Conservation (phyloP, 2,329 filamentous ascomycete genomes). For the Didymella exigua region DNA sequence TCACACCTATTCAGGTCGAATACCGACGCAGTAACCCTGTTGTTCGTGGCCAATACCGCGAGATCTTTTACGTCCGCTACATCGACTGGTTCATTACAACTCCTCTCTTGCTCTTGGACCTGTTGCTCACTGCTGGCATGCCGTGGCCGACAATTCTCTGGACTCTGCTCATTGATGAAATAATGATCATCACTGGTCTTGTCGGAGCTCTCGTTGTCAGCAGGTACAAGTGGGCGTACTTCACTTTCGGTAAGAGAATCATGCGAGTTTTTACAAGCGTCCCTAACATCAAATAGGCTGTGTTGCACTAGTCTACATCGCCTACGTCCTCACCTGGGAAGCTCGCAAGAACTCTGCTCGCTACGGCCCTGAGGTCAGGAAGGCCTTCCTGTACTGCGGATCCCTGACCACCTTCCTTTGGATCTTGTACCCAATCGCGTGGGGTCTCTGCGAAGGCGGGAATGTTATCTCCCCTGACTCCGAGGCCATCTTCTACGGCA, state of each 20-base stretch:
- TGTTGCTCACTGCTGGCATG: slow-evolving; percentile 68
- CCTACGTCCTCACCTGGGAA: slow-evolving; percentile 64
- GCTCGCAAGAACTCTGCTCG: slow-evolving; percentile 61
- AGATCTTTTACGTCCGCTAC: slow-evolving; percentile 71
- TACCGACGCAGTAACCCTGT: slow-evolving; percentile 56
- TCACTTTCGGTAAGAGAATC: slow-evolving; percentile 53
- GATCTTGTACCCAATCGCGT: slow-evolving; percentile 67
- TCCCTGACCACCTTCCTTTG: slow-evolving; percentile 65
- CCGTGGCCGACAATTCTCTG: slow-evolving; percentile 69
- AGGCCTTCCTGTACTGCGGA: slow-evolving; percentile 62
- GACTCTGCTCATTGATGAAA: slow-evolving; percentile 65
- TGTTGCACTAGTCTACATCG: slow-evolving; percentile 62
- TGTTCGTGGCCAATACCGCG: slow-evolving; percentile 59
- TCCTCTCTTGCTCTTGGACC: slow-evolving; percentile 65
- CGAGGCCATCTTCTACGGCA: slow-evolving; percentile 71
- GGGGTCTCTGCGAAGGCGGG: slow-evolving; percentile 68
- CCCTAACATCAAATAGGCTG: slow-evolving; percentile 34
- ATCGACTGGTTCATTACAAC: slow-evolving; percentile 70
- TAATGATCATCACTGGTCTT: slow-evolving; percentile 72
- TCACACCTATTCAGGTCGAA: slow-evolving; percentile 66
- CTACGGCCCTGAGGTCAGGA: slow-evolving; percentile 60
- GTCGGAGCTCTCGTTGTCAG: slow-evolving; percentile 67
- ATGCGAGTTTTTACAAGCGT: background rate
- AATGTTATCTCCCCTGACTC: slow-evolving; percentile 70
- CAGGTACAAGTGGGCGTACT: slow-evolving; percentile 73